Evolutionary conservation across 805 yeast species (phyloP), one percentile per base, ranked within the genome.

Genomic region (Metschnikowia corniflorae): DNA sequence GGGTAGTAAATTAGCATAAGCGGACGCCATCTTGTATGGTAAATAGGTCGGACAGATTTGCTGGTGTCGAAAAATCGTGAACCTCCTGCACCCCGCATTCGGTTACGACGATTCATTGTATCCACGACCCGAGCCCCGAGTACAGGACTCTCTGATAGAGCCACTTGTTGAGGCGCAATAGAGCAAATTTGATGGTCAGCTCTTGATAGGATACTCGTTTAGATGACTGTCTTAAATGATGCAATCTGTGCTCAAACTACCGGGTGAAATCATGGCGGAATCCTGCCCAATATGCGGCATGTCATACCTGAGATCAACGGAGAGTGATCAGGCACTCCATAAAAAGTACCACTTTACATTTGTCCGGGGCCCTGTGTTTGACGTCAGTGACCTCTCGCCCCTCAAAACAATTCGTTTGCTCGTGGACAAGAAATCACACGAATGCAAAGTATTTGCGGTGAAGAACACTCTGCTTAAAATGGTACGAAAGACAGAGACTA

Each of bases 1-100:
- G 0, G 97, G 96, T 18, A 91, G 69, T 27, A 86, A 61, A 50
- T 82, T 75, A 10, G 65, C 70, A 52, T 56, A 65, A 3, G 50
- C 30, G 9, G 56, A 52, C 21, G 55, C 37, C 58, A 51, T 51
- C 24, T 19, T 23, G n/a, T 8, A 10, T 14, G 2, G 26, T 10
- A 7, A 8, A 25, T 16, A n/a, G n/a, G n/a, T n/a, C n/a, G 21
- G 14, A 9, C 7, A 7, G 25, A 14, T 2, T 3, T 16, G 13
- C 13, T 15, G 25, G 6, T 26, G 35, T 9, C 10, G 14, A 23
- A 29, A 25, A 33, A 8, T 13, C 16, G 35, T 16, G 19, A n/a
- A 20, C 20, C 37, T 36, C 40, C 44, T 35, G 37, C 40, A 40
- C 40, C 40, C 37, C 40, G 29, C 40, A 29, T 33, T 20, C n/a